These are phyloP conservation scores for Cercospora zeina DNA, from an alignment of 2,329 filamentous ascomycete genomes.

Conservation along the genomic window DNA sequence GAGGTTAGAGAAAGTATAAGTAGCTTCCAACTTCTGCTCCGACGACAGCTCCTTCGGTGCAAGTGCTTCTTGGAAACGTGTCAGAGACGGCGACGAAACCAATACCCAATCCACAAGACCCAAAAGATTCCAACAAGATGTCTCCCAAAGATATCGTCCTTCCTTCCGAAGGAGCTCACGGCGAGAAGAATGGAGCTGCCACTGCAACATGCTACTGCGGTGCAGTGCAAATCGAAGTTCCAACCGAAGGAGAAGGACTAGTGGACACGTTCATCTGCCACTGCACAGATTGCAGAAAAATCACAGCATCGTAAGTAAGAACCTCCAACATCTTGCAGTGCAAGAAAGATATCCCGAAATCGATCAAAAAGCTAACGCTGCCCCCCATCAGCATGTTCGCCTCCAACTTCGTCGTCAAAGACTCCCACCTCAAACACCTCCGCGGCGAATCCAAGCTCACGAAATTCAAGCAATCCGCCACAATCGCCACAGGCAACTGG, in stretches of 20 bases:
- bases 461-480: conserved; percentile 50
- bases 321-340: not conserved
- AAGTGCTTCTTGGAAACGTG: too few species aligned
- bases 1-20: not conserved
- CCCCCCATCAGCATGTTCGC: conserved; percentile 55
- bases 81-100: too few species aligned
- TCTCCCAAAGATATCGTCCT: conserved; percentile 21
- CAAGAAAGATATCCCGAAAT: not conserved
- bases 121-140: not conserved
- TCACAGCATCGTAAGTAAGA: conserved; percentile 53
- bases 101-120: not conserved
- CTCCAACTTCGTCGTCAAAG: conserved; percentile 56
- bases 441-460: conserved; percentile 56
- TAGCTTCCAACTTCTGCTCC: not conserved
- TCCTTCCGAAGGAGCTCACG: conserved; percentile 25
- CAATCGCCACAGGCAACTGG: conserved; percentile 48
- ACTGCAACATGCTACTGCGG: conserved; percentile 63
- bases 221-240: conserved; percentile 55
- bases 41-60: not conserved
- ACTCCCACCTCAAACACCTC: conserved; percentile 50
- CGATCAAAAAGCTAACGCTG: not conserved
- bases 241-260: conserved; percentile 50
- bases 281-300: conserved; percentile 57
- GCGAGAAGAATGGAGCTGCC: conserved; percentile 39
- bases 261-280: conserved; percentile 59